Evolutionary conservation across 176 grass and related monocot species (phyloP), one percentile per base, ranked within the genome.

Genomic region (Guadua angustifolia): DNA sequence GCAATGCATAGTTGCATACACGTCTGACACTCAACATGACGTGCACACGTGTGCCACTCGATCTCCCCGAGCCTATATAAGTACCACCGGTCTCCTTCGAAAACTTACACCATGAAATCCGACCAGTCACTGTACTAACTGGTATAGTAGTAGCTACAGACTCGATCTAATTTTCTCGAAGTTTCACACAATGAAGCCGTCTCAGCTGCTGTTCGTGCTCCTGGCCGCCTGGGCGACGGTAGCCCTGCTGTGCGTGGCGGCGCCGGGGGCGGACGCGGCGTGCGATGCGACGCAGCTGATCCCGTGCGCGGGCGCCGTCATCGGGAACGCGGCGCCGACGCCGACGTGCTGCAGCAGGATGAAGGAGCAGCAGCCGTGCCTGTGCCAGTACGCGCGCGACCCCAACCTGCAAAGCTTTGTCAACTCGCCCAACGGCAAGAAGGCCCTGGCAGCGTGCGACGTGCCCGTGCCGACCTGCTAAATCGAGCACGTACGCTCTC

Each of bases 221-320:
- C 2, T 72, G n/a, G 61, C 36, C 12, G 65, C 16, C 9, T 7
- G 0, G 79, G 68, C 22, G 25, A 17, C 29, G 29, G 29, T 24
- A 24, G 2, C 33, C 9, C 59, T 76, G 36, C 75, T 89, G 80
- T 67, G 35, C 75, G 72, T 52, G 16, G 84, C 68, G 43, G 49
- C 88, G 46, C 21, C 50, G 85, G 67, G 36, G 5, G 72, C 80
- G 6, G 71, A 49, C 12, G 88, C 88, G 56, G 83, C 88, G 35
- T 97, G 92, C 77, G 78, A 89, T 61, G 68, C 90, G 5, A 29
- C 21, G 55, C 75, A 87, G 72, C 92, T 97, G 61, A 70, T 22
- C 55, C 92, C 94, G 12, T 97, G 92, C 89, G 79, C 79, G 39
- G 77, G 83, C 21, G 87, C 94, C 36, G 87, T 97, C 80, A 25